A percentile compares a stretch with the other conserved stretches of the same genome.
phyloP scores from a whole-genome alignment of 208 protist species.

The Acanthamoeba royreba region DNA sequence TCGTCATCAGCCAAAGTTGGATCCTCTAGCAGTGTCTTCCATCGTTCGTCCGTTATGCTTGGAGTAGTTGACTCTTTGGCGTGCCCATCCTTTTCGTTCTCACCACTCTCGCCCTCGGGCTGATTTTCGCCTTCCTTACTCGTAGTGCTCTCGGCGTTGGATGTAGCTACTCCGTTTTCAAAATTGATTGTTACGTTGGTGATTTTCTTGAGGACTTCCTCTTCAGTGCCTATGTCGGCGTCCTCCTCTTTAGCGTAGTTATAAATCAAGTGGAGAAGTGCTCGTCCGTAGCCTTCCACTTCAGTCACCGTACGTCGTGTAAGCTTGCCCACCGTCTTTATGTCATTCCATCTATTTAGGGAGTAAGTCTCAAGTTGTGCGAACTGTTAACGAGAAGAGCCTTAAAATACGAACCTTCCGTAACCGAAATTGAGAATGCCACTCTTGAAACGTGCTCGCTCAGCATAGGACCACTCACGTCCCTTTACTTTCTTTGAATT shows the following conservation, averaged over 20 bases:
- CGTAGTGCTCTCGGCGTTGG: not conserved
- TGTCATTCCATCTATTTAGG: not conserved
- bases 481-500: not conserved
- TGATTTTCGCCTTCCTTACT: not conserved
- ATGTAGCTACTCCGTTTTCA: not conserved
- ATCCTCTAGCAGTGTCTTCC: not conserved
- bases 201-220: not conserved
- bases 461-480: slow-evolving; percentile 31
- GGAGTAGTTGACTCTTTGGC: not conserved
- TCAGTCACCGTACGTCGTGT: not conserved
- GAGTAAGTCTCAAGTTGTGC: not conserved
- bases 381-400: not conserved
- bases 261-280: not conserved
- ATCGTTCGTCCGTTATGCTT: not conserved
- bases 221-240: not conserved
- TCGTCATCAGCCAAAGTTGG: not conserved
- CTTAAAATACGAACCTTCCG: slow-evolving; percentile 36
- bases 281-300: not conserved
- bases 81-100: not conserved
- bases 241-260: slow-evolving; percentile 36
- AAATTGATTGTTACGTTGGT: not conserved
- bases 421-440: slow-evolving; percentile 44
- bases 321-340: not conserved
- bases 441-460: slow-evolving; percentile 57
- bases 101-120: not conserved